Conservation (phyloP, 2,329 filamentous ascomycete species). For the Fusarium tupiense region DNA sequence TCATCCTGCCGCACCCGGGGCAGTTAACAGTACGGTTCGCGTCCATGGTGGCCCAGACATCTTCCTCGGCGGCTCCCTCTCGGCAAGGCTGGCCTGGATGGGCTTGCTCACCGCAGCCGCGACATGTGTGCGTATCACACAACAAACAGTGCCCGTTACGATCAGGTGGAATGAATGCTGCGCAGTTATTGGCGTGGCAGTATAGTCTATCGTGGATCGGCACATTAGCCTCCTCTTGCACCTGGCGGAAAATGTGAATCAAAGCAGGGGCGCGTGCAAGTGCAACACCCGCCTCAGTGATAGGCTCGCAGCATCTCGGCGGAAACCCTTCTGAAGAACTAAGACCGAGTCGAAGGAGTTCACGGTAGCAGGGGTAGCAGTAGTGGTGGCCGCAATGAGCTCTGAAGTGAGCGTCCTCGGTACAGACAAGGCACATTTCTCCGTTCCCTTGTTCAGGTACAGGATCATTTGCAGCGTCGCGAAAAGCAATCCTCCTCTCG, state of each 20-base stretch:
- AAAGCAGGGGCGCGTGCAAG: constrained; percentile 25
- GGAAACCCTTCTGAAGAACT: constrained; percentile 34
- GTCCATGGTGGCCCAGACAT: constrained; percentile 42
- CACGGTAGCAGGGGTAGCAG: constrained; percentile 34
- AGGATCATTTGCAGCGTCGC: not conserved
- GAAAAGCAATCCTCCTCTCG: constrained; percentile 19
- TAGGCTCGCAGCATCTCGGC: constrained; percentile 34
- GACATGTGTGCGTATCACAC: constrained; percentile 27
- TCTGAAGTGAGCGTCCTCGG: not conserved
- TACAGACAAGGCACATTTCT: constrained; percentile 34
- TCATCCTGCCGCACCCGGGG: constrained; percentile 34
- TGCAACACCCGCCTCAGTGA: constrained; percentile 22
- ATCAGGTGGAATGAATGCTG: constrained; percentile 32
- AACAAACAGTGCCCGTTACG: constrained; percentile 9
- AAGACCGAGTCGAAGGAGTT: constrained; percentile 31
- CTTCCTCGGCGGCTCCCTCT: constrained; percentile 21
- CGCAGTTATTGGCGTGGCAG: constrained; percentile 35
- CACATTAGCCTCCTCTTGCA: constrained; percentile 17
- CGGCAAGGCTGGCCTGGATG: constrained; percentile 21
- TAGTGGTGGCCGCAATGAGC: constrained; percentile 33
- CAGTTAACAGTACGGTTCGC: constrained; percentile 35
- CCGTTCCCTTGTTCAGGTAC: not conserved
- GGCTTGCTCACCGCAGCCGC: not conserved
- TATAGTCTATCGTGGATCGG: constrained; percentile 27
- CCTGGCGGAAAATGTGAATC: constrained; percentile 34